A percentile compares a stretch with the other conserved stretches of the same genome.
These are phyloP conservation scores for Lagenidium giganteum DNA, from an alignment of 352 stramenopile genomes.

Conservation along the genomic window DNA sequence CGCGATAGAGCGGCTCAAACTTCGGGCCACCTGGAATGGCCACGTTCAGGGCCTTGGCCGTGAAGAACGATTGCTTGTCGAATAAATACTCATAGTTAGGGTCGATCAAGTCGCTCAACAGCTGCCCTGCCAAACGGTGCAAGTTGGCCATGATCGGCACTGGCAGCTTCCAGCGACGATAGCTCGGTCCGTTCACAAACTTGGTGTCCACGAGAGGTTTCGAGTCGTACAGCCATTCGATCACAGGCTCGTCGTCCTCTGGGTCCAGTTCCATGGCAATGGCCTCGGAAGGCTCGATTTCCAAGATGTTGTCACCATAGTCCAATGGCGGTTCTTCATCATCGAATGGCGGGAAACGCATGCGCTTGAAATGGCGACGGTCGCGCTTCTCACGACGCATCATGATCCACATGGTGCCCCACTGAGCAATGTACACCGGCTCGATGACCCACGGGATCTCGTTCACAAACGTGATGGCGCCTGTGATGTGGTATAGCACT, in stretches of 20 bases:
- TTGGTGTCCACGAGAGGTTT: constrained; percentile 89
- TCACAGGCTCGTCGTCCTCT: constrained; percentile 92
- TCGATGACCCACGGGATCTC: constrained; percentile 99
- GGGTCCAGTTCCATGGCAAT: constrained; percentile 97
- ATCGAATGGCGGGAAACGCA: constrained; percentile 99
- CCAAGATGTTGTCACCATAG: constrained; percentile 96
- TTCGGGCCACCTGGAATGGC: constrained; percentile 98
- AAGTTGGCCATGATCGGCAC: constrained; percentile 98
- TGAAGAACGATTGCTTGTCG: constrained; percentile 98
- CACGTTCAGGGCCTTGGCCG: constrained; percentile 99
- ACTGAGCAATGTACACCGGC: constrained; percentile 99
- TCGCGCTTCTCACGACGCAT: constrained; percentile 99
- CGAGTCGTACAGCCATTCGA: constrained; percentile 99
- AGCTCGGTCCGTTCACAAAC: constrained; percentile 97
- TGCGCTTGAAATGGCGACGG: constrained; percentile 98
- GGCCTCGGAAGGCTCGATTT: constrained; percentile 94
- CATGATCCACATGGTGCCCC: constrained; percentile 99
- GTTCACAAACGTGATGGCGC: constrained; percentile 99
- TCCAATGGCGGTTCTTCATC: constrained; percentile 98
- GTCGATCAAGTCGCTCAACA: constrained; percentile 97
- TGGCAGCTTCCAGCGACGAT: constrained; percentile 95
- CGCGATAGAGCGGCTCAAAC: constrained; percentile 99
- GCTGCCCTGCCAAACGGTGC: constrained; percentile 94
- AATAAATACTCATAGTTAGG: constrained; percentile 94
- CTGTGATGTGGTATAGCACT: constrained; percentile 99